These are phyloP conservation scores for Astrothelium macrocarpum DNA, from an alignment of 495 filamentous ascomycete genomes.

Conservation along the genomic window DNA sequence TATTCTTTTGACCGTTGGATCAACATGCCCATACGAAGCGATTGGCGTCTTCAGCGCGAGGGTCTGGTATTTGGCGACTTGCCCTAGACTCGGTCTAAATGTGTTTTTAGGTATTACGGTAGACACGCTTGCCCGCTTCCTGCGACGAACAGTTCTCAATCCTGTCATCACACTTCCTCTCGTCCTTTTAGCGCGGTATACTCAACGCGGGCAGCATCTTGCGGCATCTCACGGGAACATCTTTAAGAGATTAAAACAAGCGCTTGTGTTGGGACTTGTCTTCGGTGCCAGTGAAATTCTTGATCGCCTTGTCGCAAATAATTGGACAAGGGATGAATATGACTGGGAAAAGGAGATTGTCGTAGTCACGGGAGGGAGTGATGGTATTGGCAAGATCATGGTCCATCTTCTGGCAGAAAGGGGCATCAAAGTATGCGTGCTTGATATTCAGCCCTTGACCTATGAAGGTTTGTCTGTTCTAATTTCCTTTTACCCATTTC, in stretches of 20 bases:
- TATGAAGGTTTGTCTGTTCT: conserved; percentile 19
- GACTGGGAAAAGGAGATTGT: conserved; percentile 63
- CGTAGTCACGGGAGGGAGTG: conserved; percentile 60
- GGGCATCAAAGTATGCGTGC: conserved; percentile 53
- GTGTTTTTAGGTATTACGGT: conserved; percentile 46
- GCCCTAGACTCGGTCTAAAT: background rate
- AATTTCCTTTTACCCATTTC: background rate
- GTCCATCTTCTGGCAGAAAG: conserved; percentile 50
- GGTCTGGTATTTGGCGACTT: conserved; percentile 10
- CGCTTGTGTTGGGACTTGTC: conserved; percentile 32
- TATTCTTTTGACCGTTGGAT: background rate
- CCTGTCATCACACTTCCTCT: conserved; percentile 52
- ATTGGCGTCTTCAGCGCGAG: conserved; percentile 25
- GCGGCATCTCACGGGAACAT: conserved; percentile 38
- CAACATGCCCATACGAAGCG: conserved; percentile 23
- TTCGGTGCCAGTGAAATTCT: conserved; percentile 35
- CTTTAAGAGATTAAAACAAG: conserved; percentile 30
- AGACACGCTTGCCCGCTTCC: conserved; percentile 46
- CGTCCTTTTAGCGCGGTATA: conserved; percentile 49
- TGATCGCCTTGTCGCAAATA: conserved; percentile 39
- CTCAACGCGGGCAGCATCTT: conserved; percentile 44
- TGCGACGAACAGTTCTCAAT: conserved; percentile 49
- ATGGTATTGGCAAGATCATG: conserved; percentile 55
- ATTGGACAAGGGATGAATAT: conserved; percentile 28
- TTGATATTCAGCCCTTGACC: conserved; percentile 50